A percentile compares a stretch with the other conserved stretches of the same genome.
Conservation (phyloP, 1,284 basidiomycete genomes). For the Cutaneotrichosporon mucoides region DNA sequence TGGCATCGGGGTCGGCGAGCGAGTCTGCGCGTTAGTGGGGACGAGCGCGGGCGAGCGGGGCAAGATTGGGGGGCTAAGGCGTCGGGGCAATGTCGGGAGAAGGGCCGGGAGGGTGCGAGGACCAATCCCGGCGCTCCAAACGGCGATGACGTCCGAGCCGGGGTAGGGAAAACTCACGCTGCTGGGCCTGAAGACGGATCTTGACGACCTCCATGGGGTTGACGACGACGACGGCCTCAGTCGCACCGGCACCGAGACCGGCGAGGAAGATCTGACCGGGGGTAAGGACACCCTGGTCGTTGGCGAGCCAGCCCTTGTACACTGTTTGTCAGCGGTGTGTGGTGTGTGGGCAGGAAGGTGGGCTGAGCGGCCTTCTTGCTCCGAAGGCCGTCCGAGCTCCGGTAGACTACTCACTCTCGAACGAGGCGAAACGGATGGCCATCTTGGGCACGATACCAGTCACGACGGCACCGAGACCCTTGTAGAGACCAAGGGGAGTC, state of each 20-base stretch:
- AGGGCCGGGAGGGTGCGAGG: too few relatives aligned
- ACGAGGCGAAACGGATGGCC: constrained; percentile 98
- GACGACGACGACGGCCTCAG: constrained; percentile 90
- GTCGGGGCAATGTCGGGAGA: too few relatives aligned
- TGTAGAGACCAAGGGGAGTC: constrained; percentile 94
- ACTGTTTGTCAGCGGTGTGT: constrained; percentile 36
- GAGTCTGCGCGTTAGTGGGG: constrained; percentile 56
- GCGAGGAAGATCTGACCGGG: constrained; percentile 59
- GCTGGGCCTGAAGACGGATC: constrained; percentile 96
- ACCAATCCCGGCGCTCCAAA: neutral
- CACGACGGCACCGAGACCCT: constrained; percentile 95
- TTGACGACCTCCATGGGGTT: constrained; percentile 99
- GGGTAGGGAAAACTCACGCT: constrained; percentile 51
- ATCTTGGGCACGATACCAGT: constrained; percentile 99
- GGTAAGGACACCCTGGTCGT: constrained; percentile 31
- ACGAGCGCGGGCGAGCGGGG: too few relatives aligned
- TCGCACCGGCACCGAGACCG: constrained; percentile 88
- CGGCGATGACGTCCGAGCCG: too few relatives aligned
- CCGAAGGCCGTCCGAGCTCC: too few relatives aligned
- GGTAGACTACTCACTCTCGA: constrained; percentile 59
- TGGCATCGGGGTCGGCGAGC: constrained; percentile 89
- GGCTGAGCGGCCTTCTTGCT: too few relatives aligned
- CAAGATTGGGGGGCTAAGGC: neutral
- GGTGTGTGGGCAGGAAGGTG: neutral
- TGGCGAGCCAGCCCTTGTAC: constrained; percentile 78